Conservation (phyloP, 2,329 filamentous ascomycete species). For the Aspergillus ustus region DNA sequence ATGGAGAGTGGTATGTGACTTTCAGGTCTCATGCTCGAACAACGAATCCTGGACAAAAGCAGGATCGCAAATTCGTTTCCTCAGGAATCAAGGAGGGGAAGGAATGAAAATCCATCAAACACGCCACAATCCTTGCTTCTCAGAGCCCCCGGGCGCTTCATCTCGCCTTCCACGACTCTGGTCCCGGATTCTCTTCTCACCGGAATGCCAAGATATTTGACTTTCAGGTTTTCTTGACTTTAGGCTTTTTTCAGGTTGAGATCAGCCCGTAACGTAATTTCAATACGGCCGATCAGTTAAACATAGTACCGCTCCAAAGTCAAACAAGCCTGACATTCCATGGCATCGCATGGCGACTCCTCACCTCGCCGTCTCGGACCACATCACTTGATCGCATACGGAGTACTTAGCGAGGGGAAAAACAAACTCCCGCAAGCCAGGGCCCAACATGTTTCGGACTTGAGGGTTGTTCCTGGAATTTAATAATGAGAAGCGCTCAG, state of each 20-base stretch:
- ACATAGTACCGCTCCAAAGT: constrained; percentile 2
- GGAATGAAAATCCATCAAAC: not conserved
- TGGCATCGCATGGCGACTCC: not conserved
- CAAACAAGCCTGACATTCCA: not conserved
- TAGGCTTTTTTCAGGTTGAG: not conserved
- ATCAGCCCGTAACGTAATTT: constrained; percentile 1
- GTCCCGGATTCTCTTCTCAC: not conserved
- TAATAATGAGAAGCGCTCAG: not conserved
- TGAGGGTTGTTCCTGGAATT: not conserved
- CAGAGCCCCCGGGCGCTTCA: not conserved
- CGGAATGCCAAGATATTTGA: not conserved
- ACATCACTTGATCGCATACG: not conserved
- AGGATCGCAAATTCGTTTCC: not conserved
- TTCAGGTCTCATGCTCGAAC: constrained; percentile 1
- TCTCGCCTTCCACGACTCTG: not conserved
- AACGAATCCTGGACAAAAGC: not conserved
- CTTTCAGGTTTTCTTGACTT: not conserved
- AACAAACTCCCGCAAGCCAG: not conserved
- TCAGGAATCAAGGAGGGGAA: not conserved
- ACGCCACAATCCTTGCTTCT: not conserved
- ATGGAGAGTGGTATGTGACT: constrained; percentile 1
- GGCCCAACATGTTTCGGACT: not conserved
- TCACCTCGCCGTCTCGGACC: not conserved
- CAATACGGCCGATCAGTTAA: constrained; percentile 1
- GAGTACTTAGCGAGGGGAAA: not conserved